These are phyloP conservation scores for Cyclotella atomus DNA, from an alignment of 108 stramenopile genomes.

Conservation along the genomic window DNA sequence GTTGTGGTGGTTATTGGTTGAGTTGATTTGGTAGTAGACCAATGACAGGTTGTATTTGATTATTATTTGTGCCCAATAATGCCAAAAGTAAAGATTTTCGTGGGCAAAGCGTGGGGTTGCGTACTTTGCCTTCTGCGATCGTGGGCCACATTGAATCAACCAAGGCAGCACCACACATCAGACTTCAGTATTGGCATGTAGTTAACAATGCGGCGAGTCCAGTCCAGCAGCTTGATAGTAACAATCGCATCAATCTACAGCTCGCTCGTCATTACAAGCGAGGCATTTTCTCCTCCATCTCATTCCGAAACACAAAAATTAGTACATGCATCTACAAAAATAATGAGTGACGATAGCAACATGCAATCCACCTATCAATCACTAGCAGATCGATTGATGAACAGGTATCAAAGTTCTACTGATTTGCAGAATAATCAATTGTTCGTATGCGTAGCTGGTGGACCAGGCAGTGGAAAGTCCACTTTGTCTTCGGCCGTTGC, in stretches of 20 bases:
- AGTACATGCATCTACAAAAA: background rate
- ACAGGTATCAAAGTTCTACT: constrained; percentile 8
- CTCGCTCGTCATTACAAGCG: background rate
- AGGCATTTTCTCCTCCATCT: background rate
- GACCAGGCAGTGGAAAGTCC: constrained; percentile 75
- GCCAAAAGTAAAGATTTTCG: no score
- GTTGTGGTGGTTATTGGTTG: no score
- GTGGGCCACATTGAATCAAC: no score
- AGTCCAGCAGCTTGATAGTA: background rate
- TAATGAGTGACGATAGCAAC: constrained; percentile 5
- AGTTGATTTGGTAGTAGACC: no score
- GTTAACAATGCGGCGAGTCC: background rate
- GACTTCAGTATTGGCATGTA: no score
- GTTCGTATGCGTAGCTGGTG: constrained; percentile 65
- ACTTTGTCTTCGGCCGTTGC: constrained; percentile 61
- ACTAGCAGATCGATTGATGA: constrained; percentile 41
- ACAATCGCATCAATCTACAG: background rate
- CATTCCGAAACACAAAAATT: background rate
- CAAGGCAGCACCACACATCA: no score
- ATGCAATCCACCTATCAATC: constrained; percentile 40
- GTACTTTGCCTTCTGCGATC: no score
- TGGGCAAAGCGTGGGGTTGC: no score
- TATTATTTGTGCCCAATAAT: no score
- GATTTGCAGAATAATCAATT: constrained; percentile 34
- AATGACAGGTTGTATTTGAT: no score